Base-by-base conservation (phyloP, 225 moss, liverwort and hornwort genomes). In the Takakia lepidozioides region DNA sequence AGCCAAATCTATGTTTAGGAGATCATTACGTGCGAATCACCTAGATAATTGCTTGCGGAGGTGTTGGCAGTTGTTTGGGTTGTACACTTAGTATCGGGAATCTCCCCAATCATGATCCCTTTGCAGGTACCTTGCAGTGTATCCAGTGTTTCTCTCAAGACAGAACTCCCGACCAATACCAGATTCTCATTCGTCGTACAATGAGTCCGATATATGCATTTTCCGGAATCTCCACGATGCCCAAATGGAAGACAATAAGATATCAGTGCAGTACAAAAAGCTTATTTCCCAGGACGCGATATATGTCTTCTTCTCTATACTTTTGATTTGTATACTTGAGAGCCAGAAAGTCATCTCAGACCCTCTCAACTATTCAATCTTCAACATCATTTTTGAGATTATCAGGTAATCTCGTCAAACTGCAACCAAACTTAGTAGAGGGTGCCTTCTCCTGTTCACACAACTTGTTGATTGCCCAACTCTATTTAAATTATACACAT, bases 341-440 rank as follows among this genome's bases (percentile, higher is more conserved):
- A 63, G 45, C 25, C 26, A 25, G 13, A 69, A 59, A 29, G 69
- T 79, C 34, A 63, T 43, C 25, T 44, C 37, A 1, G 84, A 92
- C 38, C 71, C 87, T 10, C 39, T 87, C 3, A 87, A 87, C 62
- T 87, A 71, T 58, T 66, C 71, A 38, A 57, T 92, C 25, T 87
- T 92, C 63, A 84, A 70, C 58, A 76, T 87, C 29, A 44, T 72
- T 20, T 92, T 87, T 23, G 82, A 92, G 63, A 76, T 87, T 41
- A 68, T 79, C 55, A 92, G 74, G 87, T 82, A 19, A 18, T n/a
- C n/a, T n/a, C n/a, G n/a, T n/a, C n/a, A n/a, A n/a, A n/a, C n/a
- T n/a, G n/a, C n/a, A n/a, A n/a, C n/a, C n/a, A n/a, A n/a, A n/a
- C n/a, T n/a, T n/a, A n/a, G n/a, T n/a, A n/a, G n/a, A n/a, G n/a